Evolutionary conservation across 257 asterid species (phyloP), one percentile per base, ranked within the genome.

Genomic region (Coffea canephora): DNA sequence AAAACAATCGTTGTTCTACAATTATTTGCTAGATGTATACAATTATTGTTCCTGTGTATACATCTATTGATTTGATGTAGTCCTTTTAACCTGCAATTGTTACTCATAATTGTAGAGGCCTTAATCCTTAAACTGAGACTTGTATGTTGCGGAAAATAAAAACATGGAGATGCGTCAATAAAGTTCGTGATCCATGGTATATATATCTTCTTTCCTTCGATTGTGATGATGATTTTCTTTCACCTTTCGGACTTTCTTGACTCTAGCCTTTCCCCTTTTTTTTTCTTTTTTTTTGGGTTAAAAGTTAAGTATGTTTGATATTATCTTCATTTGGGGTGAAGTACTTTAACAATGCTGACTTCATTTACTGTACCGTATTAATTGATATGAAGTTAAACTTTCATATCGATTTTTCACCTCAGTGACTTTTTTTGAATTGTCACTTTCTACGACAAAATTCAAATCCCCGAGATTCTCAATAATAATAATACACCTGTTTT

Each of bases 381-480:
- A 5, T 70, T 71, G 41, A 12, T 11, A 39, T 18, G 9, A 16
- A 9, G 25, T 70, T 13, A 19, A 72, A 5, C 73, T 72, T 2
- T 25, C 7, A 1, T 1, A 6, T 1, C 16, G 45, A 4, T n/a
- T 64, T 31, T 48, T 19, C 6, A 75, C 43, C 54, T 0, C 5
- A 3, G 65, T 27, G 67, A 41, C 55, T 73, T 25, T 43, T 43
- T 69, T 85, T 69, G 43, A 65, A 77, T 39, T 21, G 50, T 31
- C 62, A 34, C 70, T 81, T 62, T 77, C 45, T 15, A 23, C 8
- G 80, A 25, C 21, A 74, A 75, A 68, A 23, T 86, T 78, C 68
- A 68, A 73, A 81, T 57, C 67, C 34, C 80, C 31, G 67, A 83
- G 34, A 83, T 19, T 81, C 68, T 78, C 76, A 57, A 76, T 15